Evolutionary conservation across 768 basidiomycete species (phyloP).

Genomic region (Tylopilus sp.): DNA sequence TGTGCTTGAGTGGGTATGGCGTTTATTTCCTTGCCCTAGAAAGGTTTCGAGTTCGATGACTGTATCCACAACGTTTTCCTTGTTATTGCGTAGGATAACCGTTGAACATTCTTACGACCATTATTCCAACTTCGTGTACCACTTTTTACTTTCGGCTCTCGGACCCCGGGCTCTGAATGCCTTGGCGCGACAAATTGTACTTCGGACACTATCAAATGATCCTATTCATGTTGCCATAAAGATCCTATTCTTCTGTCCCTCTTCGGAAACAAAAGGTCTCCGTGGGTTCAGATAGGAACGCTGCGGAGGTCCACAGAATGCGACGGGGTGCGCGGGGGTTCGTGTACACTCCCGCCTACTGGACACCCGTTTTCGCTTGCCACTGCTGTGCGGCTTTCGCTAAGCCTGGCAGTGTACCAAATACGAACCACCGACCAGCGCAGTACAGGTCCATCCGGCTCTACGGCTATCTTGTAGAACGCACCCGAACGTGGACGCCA

Average conservation of each 20-base stretch:
- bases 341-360: neutral
- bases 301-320: neutral
- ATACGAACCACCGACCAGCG: neutral
- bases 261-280: conserved; percentile 1
- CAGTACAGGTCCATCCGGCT: conserved; percentile 10
- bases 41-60: neutral
- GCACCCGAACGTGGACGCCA: neutral
- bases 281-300: neutral
- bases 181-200: neutral
- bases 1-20: conserved; percentile 11
- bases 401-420: neutral
- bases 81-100: too few species aligned
- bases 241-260: neutral
- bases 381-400: conserved; percentile 17
- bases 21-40: neutral
- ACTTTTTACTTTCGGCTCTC: neutral
- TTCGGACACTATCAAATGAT: neutral
- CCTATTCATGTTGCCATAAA: neutral
- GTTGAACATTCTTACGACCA: too few species aligned
- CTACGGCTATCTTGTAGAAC: conserved; percentile 19
- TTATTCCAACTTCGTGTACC: too few species aligned
- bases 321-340: conserved; percentile 19
- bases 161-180: neutral
- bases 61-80: too few species aligned
- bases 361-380: conserved; percentile 5